Conservation (phyloP, 2,329 filamentous ascomycete genomes). For the Aspergillus cejpii region DNA sequence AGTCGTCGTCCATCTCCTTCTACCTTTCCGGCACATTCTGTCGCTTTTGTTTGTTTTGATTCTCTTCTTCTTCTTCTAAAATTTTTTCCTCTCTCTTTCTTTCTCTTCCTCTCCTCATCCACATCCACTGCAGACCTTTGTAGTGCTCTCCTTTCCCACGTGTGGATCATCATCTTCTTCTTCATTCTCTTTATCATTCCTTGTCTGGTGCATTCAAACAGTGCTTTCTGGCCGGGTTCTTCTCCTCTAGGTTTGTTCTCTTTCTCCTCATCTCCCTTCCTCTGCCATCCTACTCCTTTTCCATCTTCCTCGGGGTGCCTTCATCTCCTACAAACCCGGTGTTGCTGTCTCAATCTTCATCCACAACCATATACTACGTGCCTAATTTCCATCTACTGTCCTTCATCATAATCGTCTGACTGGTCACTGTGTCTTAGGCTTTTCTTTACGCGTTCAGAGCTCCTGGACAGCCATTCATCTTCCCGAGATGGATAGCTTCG, state of each 20-base stretch:
- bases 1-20: background rate
- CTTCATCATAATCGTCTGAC: background rate
- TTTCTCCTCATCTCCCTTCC: slow-evolving; percentile 1
- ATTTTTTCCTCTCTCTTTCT: background rate
- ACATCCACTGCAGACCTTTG: background rate
- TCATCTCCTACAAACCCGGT: background rate
- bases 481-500: slow-evolving; percentile 18
- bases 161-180: background rate
- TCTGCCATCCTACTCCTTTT: background rate
- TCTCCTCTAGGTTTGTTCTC: background rate
- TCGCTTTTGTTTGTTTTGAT: background rate
- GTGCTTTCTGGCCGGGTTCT: background rate
- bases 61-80: slow-evolving; percentile 1
- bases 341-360: background rate
- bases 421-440: background rate
- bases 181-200: background rate
- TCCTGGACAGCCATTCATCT: background rate
- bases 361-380: background rate
- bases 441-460: background rate
- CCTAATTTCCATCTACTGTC: background rate
- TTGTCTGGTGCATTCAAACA: background rate
- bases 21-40: background rate
- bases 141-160: background rate
- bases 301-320: background rate
- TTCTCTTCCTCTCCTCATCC: background rate